A percentile compares a stretch with the other conserved stretches of the same genome.
These are phyloP conservation scores for Allium cepa DNA, from an alignment of 106 monocot genomes.

Conservation along the genomic window DNA sequence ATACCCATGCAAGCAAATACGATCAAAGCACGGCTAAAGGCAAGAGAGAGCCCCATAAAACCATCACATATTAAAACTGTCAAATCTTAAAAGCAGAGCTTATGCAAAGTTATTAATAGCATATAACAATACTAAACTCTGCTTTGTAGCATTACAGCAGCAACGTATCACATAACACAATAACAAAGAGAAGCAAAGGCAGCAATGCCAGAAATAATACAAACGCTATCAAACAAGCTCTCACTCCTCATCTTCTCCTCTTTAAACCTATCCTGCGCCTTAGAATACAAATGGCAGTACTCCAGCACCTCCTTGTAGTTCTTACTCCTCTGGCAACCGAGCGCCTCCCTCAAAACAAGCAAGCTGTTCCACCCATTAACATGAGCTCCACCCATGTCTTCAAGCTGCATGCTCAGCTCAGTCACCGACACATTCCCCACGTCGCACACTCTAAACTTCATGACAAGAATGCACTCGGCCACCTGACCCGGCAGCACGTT, in stretches of 20 bases:
- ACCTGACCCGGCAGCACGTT: slow-evolving; percentile 40
- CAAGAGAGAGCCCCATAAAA: too few relatives aligned
- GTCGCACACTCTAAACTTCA: slow-evolving; percentile 27
- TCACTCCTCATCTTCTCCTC: slow-evolving; percentile 49
- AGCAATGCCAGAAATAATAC: slow-evolving; percentile 25
- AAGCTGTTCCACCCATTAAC: slow-evolving; percentile 43
- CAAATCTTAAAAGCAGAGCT: too few relatives aligned
- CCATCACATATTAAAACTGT: too few relatives aligned
- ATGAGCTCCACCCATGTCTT: slow-evolving; percentile 41
- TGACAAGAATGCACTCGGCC: slow-evolving; percentile 36
- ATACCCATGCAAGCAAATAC: too few relatives aligned
- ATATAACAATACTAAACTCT: too few relatives aligned
- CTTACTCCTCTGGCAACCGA: slow-evolving; percentile 34
- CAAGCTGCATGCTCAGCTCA: slow-evolving; percentile 47
- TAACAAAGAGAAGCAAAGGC: slow-evolving; percentile 26
- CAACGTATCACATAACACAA: slow-evolving; percentile 18
- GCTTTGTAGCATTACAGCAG: neutral
- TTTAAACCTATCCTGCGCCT: slow-evolving; percentile 33
- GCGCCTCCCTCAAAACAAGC: slow-evolving; percentile 36
- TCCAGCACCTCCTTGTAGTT: slow-evolving; percentile 39
- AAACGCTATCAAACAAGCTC: slow-evolving; percentile 34
- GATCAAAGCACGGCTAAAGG: too few relatives aligned
- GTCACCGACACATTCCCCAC: slow-evolving; percentile 24
- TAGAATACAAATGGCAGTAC: slow-evolving; percentile 32
- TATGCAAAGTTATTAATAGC: too few relatives aligned